These are phyloP conservation scores for Chrysoporthe puriensis DNA, from an alignment of 2,329 filamentous ascomycete genomes.

Conservation along the genomic window DNA sequence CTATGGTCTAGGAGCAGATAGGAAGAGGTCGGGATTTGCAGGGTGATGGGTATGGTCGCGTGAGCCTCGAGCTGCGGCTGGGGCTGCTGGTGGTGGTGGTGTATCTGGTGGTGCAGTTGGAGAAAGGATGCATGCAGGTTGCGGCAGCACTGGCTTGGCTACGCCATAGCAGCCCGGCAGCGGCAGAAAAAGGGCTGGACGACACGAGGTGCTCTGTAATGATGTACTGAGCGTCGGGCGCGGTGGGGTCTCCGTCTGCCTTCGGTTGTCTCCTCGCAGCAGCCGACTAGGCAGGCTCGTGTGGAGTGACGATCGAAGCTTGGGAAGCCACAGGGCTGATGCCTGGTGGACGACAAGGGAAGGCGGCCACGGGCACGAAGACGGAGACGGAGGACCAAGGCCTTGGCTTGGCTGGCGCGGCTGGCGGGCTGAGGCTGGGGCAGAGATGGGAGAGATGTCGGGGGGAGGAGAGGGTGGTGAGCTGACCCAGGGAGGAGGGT, in stretches of 20 bases:
- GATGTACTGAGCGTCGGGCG: not conserved
- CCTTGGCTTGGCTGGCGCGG: no score
- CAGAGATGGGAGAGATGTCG: not conserved
- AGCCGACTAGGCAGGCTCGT: slow-evolving; percentile 2
- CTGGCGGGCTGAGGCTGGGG: not conserved
- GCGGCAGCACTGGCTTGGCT: not conserved
- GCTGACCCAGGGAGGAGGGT: not conserved
- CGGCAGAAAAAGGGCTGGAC: slow-evolving; percentile 7
- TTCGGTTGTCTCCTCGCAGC: slow-evolving; percentile 13
- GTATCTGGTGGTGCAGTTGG: slow-evolving; percentile 7
- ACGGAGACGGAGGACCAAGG: not conserved
- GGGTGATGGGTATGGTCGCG: slow-evolving; percentile 26
- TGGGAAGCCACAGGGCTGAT: slow-evolving; percentile 23
- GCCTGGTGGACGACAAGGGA: slow-evolving; percentile 12
- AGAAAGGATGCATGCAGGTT: slow-evolving; percentile 8
- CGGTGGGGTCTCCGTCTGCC: slow-evolving; percentile 10
- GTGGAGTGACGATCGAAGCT: slow-evolving; percentile 1
- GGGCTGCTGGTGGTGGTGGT: not conserved
- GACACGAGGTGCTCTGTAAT: not conserved
- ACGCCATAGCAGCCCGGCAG: slow-evolving; percentile 8
- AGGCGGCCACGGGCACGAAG: not conserved
- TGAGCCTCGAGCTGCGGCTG: slow-evolving; percentile 12
- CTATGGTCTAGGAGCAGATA: not conserved
- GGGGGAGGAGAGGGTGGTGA: not conserved
- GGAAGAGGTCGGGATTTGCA: slow-evolving; percentile 18